phyloP scores from a whole-genome alignment of 768 basidiomycete genomes.

The Trametes gibbosa region DNA sequence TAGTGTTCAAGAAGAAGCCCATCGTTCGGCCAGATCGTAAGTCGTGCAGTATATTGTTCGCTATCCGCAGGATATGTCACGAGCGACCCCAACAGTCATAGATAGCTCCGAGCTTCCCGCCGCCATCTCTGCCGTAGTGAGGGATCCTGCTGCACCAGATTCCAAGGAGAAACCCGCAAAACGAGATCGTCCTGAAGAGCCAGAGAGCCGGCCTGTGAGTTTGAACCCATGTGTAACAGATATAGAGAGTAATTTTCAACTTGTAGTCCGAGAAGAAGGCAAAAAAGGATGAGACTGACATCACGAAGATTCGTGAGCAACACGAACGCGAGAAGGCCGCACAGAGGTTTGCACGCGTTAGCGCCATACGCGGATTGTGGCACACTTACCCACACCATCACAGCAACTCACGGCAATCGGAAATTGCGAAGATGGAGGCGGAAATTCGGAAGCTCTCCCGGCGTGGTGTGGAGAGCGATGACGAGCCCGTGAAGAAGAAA shows the following conservation, averaged over 20 bases:
- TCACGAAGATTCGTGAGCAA: conserved; percentile 71
- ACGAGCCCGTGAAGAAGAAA: conserved; percentile 55
- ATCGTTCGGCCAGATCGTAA: conserved; percentile 82
- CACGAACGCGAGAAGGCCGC: conserved; percentile 71
- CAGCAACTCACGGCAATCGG: conserved; percentile 64
- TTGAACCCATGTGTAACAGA: background rate
- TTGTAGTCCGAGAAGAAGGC: conserved; percentile 30
- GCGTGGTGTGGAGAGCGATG: conserved; percentile 42
- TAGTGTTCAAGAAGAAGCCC: conserved; percentile 69
- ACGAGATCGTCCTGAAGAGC: conserved; percentile 13
- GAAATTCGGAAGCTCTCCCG: conserved; percentile 75
- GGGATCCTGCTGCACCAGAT: background rate
- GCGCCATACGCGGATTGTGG: too few relatives aligned
- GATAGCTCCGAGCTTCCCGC: conserved; percentile 32
- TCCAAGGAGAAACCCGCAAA: conserved; percentile 17
- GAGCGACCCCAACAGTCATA: conserved; percentile 27
- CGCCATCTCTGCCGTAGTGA: conserved; percentile 9
- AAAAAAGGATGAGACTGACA: conserved; percentile 46
- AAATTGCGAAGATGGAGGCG: conserved; percentile 86
- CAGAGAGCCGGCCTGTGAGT: background rate
- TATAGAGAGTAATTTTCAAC: background rate
- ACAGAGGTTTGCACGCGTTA: conserved; percentile 46
- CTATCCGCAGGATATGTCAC: background rate
- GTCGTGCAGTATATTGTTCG: conserved; percentile 26
- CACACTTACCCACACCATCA: background rate